Evolutionary conservation across 805 yeast genomes (phyloP).

Genomic region (Candida incommunis): DNA sequence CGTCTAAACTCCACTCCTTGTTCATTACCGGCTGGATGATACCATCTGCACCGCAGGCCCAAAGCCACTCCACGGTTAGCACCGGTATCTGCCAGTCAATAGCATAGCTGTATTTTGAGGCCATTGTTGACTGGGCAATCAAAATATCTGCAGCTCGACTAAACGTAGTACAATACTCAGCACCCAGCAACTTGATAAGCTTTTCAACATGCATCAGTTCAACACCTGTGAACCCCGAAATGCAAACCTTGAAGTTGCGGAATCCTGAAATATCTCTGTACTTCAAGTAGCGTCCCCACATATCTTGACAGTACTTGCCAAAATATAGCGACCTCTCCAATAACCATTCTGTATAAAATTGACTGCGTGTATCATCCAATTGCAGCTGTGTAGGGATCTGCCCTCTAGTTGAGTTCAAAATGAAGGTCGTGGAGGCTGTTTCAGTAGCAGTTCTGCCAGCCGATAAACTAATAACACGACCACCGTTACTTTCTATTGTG

Average conservation of each 20-base stretch:
- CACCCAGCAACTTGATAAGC: conserved; percentile 40
- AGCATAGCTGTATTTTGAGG: conserved; percentile 21
- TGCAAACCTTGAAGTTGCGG: conserved; percentile 27
- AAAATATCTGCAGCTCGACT: conserved; percentile 40
- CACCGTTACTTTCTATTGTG: background rate
- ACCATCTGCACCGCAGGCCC: conserved; percentile 21
- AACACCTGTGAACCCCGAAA: conserved; percentile 67
- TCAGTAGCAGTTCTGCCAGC: conserved; percentile 26
- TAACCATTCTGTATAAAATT: conserved; percentile 69
- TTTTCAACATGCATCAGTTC: conserved; percentile 59
- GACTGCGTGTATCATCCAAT: conserved; percentile 12
- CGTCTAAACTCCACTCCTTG: conserved; percentile 10
- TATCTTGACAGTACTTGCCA: conserved; percentile 33
- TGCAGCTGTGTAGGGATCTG: conserved; percentile 13
- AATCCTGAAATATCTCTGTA: conserved; percentile 18
- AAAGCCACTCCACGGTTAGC: conserved; percentile 24
- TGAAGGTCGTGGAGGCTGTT: conserved; percentile 6
- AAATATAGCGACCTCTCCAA: conserved; percentile 60
- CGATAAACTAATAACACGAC: background rate
- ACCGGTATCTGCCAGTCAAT: conserved; percentile 24
- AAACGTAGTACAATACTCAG: conserved; percentile 35
- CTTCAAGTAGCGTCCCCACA: conserved; percentile 39
- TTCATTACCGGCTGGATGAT: conserved; percentile 5
- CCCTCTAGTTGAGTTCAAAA: conserved; percentile 16
- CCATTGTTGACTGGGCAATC: conserved; percentile 20